These are phyloP conservation scores for Cryphonectria radicalis DNA, from an alignment of 2,329 filamentous ascomycete species.

Conservation along the genomic window DNA sequence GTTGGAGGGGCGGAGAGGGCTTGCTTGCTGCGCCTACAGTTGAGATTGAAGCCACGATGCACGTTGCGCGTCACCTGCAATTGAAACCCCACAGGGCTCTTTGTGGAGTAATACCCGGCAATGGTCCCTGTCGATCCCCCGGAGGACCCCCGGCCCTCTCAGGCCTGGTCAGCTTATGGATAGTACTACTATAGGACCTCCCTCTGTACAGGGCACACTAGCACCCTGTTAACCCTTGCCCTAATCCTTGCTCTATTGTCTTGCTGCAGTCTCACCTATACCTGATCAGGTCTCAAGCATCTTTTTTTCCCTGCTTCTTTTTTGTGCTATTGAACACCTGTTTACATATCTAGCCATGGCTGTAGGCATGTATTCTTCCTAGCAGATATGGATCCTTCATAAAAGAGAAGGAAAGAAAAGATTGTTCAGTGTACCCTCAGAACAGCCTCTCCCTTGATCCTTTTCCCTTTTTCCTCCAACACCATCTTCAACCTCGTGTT, in stretches of 20 bases:
- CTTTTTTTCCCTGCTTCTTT: too few relatives aligned
- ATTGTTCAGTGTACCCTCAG: neutral
- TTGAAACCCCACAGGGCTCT: constrained; percentile 10
- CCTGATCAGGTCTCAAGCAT: neutral
- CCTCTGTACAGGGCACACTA: neutral
- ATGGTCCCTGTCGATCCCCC: constrained; percentile 8
- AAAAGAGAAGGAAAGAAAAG: neutral
- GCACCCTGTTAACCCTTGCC: neutral
- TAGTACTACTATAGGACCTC: neutral
- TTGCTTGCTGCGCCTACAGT: neutral
- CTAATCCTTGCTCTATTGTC: neutral
- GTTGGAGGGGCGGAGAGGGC: neutral
- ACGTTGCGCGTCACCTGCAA: constrained; percentile 20
- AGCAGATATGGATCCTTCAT: neutral
- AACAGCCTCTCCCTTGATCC: neutral
- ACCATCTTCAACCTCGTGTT: neutral
- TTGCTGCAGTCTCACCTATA: neutral
- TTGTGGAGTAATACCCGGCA: constrained; percentile 10
- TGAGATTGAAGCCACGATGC: constrained; percentile 22
- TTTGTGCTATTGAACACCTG: neutral
- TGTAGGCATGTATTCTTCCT: neutral
- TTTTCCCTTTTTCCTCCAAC: neutral
- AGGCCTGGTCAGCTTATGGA: neutral
- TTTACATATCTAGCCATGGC: neutral
- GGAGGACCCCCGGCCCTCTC: constrained; percentile 2